Evolutionary conservation across 108 stramenopile species (phyloP).

Genomic region (Nitzschia inconspicua): DNA sequence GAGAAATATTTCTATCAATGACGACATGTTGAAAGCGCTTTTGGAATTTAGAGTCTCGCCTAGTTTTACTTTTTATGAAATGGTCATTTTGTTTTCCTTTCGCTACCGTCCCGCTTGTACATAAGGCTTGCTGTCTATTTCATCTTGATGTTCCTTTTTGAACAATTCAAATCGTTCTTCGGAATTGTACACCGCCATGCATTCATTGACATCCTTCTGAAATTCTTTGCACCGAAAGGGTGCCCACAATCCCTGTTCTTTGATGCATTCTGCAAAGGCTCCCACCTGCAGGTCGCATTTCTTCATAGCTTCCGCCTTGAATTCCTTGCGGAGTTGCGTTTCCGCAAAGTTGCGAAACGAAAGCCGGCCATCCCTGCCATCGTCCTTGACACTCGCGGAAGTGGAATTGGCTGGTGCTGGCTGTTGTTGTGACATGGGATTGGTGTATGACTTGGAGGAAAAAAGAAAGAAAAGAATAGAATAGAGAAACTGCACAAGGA

Average conservation of each 20-base stretch:
- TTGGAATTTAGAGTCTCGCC: too few species aligned
- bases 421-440: constrained; percentile 35
- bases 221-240: constrained; percentile 76
- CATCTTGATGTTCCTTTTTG: constrained; percentile 48
- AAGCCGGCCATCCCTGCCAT: constrained; percentile 21
- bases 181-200: constrained; percentile 80
- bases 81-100: constrained; percentile 2
- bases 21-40: too few species aligned
- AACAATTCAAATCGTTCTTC: constrained; percentile 77
- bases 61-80: too few species aligned
- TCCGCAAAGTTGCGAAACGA: constrained; percentile 64
- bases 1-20: too few species aligned
- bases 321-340: constrained; percentile 78
- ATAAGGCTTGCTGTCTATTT: constrained; percentile 15
- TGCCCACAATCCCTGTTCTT: constrained; percentile 78
- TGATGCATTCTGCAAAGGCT: constrained; percentile 80
- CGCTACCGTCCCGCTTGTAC: neutral
- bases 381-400: constrained; percentile 17
- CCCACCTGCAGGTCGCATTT: constrained; percentile 66
- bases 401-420: constrained; percentile 18
- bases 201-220: constrained; percentile 72
- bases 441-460: constrained; percentile 29
- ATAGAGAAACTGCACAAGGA: too few species aligned
- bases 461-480: constrained; percentile 5
- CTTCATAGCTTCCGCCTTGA: constrained; percentile 74